A percentile compares a stretch with the other conserved stretches of the same genome.
Conservation (phyloP, 306 rosid genomes). For the Pterocarpus macrocarpus region DNA sequence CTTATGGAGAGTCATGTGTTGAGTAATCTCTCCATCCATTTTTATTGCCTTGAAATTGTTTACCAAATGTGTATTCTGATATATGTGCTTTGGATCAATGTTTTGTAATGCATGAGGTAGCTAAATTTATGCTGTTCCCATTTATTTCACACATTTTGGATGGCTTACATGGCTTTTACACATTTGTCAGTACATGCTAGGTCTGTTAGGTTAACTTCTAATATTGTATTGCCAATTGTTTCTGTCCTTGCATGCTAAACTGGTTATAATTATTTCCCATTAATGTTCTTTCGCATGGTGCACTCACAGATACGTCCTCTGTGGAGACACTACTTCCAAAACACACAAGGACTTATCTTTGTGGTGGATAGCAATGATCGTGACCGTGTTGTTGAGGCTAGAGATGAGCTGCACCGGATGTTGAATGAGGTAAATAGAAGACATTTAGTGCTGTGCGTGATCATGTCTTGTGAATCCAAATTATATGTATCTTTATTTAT, state of each 20-base stretch:
- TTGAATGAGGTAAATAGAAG: too few species aligned
- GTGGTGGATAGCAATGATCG: too few species aligned
- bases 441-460: too few species aligned
- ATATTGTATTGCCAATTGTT: not conserved
- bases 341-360: too few species aligned
- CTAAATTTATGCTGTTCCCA: not conserved
- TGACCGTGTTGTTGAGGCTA: too few species aligned
- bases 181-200: not conserved
- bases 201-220: not conserved
- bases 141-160: not conserved
- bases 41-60: not conserved
- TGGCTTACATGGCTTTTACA: not conserved
- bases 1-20: not conserved
- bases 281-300: slow-evolving; percentile 27
- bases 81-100: not conserved
- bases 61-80: not conserved
- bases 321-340: too few species aligned
- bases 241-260: slow-evolving; percentile 14
- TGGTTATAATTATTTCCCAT: not conserved
- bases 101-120: slow-evolving; percentile 3
- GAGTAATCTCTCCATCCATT: not conserved
- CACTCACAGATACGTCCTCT: not conserved
- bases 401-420: too few species aligned
- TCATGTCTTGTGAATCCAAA: too few species aligned
- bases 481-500: not conserved